Conservation (phyloP, 371 early-diverging fungal genomes). For the Rhizopus microsporus region DNA sequence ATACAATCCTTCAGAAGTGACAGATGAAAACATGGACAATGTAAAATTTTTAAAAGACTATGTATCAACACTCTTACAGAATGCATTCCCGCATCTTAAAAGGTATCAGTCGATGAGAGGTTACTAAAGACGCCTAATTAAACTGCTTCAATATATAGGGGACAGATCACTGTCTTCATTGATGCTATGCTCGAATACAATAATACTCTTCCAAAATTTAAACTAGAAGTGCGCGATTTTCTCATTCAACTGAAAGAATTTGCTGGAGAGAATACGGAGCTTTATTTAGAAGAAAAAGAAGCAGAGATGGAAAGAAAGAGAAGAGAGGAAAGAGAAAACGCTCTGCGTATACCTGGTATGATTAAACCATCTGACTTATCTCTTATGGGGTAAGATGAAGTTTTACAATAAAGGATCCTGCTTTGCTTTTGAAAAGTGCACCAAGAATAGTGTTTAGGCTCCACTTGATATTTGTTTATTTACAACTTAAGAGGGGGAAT, state of each 20-base stretch:
- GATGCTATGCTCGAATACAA: slow-evolving; percentile 82
- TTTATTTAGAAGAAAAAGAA: slow-evolving; percentile 93
- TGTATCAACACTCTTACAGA: slow-evolving; percentile 74
- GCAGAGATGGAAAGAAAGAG: slow-evolving; percentile 77
- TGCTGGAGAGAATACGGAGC: slow-evolving; percentile 84
- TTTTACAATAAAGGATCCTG: slow-evolving; percentile 20
- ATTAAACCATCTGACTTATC: slow-evolving; percentile 91
- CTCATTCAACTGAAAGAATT: slow-evolving; percentile 95
- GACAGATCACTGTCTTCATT: slow-evolving; percentile 87
- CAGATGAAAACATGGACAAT: slow-evolving; percentile 78
- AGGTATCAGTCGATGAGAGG: slow-evolving; percentile 39
- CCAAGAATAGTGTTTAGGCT: neutral
- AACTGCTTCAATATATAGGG: slow-evolving; percentile 40
- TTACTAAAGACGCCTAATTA: neutral
- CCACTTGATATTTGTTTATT: neutral
- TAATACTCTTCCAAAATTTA: slow-evolving; percentile 80
- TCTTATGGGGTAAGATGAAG: slow-evolving; percentile 69
- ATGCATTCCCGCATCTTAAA: slow-evolving; percentile 93
- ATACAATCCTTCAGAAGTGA: slow-evolving; percentile 68
- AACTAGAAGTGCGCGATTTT: slow-evolving; percentile 94
- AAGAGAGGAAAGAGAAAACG: slow-evolving; percentile 78
- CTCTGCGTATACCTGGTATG: slow-evolving; percentile 92
- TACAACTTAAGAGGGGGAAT: slow-evolving; percentile 1
- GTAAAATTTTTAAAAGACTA: slow-evolving; percentile 77
- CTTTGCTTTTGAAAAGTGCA: neutral